These are phyloP conservation scores for Cytospora piceicola DNA, from an alignment of 2,329 filamentous ascomycete genomes.

Conservation along the genomic window DNA sequence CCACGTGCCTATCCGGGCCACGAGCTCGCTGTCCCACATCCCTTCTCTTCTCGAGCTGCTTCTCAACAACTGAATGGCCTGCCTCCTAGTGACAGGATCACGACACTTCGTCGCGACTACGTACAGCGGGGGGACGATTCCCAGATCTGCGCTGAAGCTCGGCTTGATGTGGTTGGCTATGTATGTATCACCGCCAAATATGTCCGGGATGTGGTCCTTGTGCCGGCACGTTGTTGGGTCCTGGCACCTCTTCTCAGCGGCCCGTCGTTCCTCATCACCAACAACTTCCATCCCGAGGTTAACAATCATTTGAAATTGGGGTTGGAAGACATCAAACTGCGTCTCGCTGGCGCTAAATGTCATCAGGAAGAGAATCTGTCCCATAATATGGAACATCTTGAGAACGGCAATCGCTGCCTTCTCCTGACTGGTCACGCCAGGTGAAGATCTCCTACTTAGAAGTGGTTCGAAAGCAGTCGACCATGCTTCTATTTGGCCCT, in stretches of 20 bases:
- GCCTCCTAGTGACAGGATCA: conserved; percentile 58
- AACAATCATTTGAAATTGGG: conserved; percentile 59
- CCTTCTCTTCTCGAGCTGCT: conserved; percentile 66
- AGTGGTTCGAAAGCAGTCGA: conserved; percentile 59
- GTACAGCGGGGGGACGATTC: conserved; percentile 67
- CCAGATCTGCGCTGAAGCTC: conserved; percentile 66
- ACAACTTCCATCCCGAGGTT: conserved; percentile 63
- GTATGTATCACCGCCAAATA: conserved; percentile 48
- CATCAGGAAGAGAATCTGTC: conserved; percentile 60
- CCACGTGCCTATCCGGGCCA: conserved; percentile 59
- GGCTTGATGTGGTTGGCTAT: conserved; percentile 58
- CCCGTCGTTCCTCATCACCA: conserved; percentile 58
- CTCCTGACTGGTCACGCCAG: conserved; percentile 56
- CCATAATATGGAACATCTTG: conserved; percentile 66
- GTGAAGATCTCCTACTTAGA: conserved; percentile 52
- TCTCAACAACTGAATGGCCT: conserved; percentile 64
- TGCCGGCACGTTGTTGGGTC: conserved; percentile 49
- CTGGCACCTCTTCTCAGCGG: conserved; percentile 51
- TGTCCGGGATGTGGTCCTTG: conserved; percentile 40
- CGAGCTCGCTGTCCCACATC: conserved; percentile 69
- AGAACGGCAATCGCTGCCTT: conserved; percentile 64
- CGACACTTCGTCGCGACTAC: conserved; percentile 70
- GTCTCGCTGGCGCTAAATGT: conserved; percentile 63
- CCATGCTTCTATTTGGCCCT: conserved; percentile 58
- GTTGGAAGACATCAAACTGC: conserved; percentile 59